phyloP scores from a whole-genome alignment of 2,329 filamentous ascomycete species.

The Paecilomyces sp. region DNA sequence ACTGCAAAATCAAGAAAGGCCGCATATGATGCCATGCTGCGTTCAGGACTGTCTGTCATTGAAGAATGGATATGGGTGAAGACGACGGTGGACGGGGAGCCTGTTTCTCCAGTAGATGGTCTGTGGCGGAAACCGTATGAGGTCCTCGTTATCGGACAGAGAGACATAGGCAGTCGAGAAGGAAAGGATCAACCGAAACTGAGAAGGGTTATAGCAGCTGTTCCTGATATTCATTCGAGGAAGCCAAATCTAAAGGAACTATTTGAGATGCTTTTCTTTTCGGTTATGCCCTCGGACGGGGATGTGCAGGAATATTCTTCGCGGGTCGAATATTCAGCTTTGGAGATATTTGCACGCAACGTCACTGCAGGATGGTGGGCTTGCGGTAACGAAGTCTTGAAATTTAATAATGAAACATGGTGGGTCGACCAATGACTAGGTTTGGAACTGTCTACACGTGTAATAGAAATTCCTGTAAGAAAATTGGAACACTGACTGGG shows the following conservation, averaged over 20 bases:
- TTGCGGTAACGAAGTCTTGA: slow-evolving; percentile 56
- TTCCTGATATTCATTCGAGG: slow-evolving; percentile 58
- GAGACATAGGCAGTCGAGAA: slow-evolving; percentile 10
- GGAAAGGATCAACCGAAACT: slow-evolving; percentile 19
- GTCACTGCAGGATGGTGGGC: slow-evolving; percentile 55
- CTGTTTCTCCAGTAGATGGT: slow-evolving; percentile 45
- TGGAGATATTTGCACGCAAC: slow-evolving; percentile 56
- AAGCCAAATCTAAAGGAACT: slow-evolving; percentile 55
- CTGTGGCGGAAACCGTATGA: slow-evolving; percentile 58
- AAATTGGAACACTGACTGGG: too few species aligned
- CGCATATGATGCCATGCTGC: slow-evolving; percentile 36
- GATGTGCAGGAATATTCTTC: not conserved
- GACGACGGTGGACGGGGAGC: slow-evolving; percentile 46
- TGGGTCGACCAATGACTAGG: slow-evolving; percentile 33
- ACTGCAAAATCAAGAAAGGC: slow-evolving; percentile 42
- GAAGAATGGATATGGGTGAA: slow-evolving; percentile 63
- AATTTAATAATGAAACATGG: slow-evolving; percentile 49
- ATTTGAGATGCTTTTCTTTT: slow-evolving; percentile 43
- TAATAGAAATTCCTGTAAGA: too few species aligned
- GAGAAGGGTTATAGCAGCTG: slow-evolving; percentile 49
- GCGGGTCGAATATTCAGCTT: slow-evolving; percentile 36
- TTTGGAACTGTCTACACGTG: not conserved
- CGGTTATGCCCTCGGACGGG: too few species aligned
- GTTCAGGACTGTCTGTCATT: slow-evolving; percentile 41
- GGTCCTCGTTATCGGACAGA: slow-evolving; percentile 43